Evolutionary conservation across 306 rosid species (phyloP).

Genomic region (Rubus idaeus): DNA sequence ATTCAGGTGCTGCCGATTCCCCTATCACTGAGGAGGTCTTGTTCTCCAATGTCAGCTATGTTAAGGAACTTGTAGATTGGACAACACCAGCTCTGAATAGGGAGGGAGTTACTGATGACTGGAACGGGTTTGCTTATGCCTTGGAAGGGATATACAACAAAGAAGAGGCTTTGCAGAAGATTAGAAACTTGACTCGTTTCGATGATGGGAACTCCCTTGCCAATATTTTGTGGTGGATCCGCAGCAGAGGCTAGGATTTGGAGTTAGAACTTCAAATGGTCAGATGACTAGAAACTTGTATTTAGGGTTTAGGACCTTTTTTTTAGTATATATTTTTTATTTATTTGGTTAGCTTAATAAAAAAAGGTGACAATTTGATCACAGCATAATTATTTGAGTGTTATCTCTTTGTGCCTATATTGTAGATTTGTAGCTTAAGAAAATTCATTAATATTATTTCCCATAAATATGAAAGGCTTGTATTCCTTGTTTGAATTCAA

Average conservation of each 20-base stretch:
- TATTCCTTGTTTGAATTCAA: background rate
- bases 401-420: background rate
- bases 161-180: constrained; percentile 44
- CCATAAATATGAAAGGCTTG: no score
- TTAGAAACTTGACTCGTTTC: constrained; percentile 39
- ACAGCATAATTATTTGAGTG: background rate
- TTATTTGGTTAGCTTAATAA: background rate
- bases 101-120: constrained; percentile 55
- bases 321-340: background rate
- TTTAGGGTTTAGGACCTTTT: background rate
- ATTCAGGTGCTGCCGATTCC: constrained; percentile 57
- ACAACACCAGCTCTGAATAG: constrained; percentile 35
- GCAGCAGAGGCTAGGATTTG: constrained; percentile 42
- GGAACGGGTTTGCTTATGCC: constrained; percentile 61
- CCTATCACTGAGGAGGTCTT: constrained; percentile 61
- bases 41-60: constrained; percentile 48
- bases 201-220: constrained; percentile 72
- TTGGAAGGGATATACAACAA: constrained; percentile 59
- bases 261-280: background rate
- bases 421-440: no score
- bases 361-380: no score
- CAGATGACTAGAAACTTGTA: background rate
- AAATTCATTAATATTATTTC: no score
- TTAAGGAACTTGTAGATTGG: constrained; percentile 65
- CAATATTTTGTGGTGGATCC: constrained; percentile 79